Base-by-base conservation (phyloP, 306 rosid genomes). In the Hippophae rhamnoides region DNA sequence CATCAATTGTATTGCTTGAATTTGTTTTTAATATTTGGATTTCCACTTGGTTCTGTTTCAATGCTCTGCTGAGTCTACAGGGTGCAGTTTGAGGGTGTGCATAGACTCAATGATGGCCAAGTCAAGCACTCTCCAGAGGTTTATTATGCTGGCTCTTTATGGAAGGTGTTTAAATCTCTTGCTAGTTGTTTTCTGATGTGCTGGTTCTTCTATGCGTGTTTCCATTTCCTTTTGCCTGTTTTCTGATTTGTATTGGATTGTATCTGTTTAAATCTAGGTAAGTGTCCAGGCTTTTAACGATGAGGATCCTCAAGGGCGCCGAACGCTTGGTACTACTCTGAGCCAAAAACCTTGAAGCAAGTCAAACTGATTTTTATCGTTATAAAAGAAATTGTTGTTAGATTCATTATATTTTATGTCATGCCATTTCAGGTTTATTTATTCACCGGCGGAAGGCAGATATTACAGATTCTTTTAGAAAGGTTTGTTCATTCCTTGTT, bases 101-200 rank as follows among this genome's bases (percentile, higher is more conserved):
- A 88, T 68, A 83, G 99, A 80, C 99, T 92, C 60, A 82, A 82
- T 69, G 99, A 92, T 76, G 99, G 96, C 43, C 99, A 88, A 78
- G 96, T 87, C 78, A 92, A 92, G 81, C 96, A 92, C 69, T 92
- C 99, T 43, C 71, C 96, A 6, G 99, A 92, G 69, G 80, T 83
- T 57, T 92, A 81, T 69, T 92, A 92, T 71, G 99, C 96, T 61
- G 99, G 99, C 73, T 92, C 99, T 73, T 60, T 88, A 56, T 92
- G 99, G 99, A 92, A 92, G 99, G 99, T 85, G 72, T 68, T 47
- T 63, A 45, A 57, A 70, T 46, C 62, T 50, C 25, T 49, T 49
- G 14, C n/a, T 9, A 12, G 18, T 6, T 49, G 9, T 5, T 10
- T 49, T 49, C 14, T 13, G 58, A 47, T 54, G 12, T 43, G 8